These are phyloP conservation scores for Paxillus ammoniavirescens DNA, from an alignment of 768 basidiomycete species.

Conservation along the genomic window DNA sequence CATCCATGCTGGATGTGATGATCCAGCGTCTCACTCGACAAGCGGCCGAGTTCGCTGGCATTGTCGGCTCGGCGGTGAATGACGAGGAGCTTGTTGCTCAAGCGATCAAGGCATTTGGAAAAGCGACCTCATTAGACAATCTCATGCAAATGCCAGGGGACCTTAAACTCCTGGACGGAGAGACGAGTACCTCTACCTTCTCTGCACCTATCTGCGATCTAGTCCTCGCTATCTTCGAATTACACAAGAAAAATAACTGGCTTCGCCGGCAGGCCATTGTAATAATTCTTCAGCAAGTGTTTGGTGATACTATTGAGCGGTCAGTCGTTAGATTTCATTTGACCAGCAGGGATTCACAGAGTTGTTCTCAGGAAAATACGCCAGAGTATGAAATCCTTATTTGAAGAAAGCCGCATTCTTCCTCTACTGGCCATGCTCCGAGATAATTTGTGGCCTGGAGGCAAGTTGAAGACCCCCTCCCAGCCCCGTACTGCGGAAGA, in stretches of 20 bases:
- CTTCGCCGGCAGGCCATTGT: slow-evolving; percentile 92
- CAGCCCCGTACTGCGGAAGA: slow-evolving; percentile 77
- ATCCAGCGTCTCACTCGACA: slow-evolving; percentile 88
- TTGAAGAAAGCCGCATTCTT: slow-evolving; percentile 72
- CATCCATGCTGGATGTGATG: slow-evolving; percentile 94
- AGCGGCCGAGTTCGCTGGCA: slow-evolving; percentile 84
- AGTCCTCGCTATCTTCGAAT: slow-evolving; percentile 88
- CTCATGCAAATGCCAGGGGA: slow-evolving; percentile 74
- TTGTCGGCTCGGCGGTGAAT: slow-evolving; percentile 72
- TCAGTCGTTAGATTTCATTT: slow-evolving; percentile 33
- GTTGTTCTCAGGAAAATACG: slow-evolving; percentile 70
- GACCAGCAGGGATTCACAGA: not conserved
- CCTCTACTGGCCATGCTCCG: slow-evolving; percentile 64
- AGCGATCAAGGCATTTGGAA: slow-evolving; percentile 70
- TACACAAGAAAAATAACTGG: slow-evolving; percentile 97
- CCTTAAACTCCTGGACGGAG: slow-evolving; percentile 79
- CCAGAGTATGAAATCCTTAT: slow-evolving; percentile 63
- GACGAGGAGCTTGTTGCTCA: slow-evolving; percentile 86
- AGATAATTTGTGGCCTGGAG: slow-evolving; percentile 84
- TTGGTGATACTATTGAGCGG: slow-evolving; percentile 96
- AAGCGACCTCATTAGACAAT: slow-evolving; percentile 62
- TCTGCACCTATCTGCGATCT: slow-evolving; percentile 94
- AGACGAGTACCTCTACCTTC: slow-evolving; percentile 86
- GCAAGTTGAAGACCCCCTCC: slow-evolving; percentile 59
- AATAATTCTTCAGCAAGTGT: slow-evolving; percentile 92